Base-by-base conservation (phyloP, 2,329 filamentous ascomycete genomes). In the Sphaerulina populicola region DNA sequence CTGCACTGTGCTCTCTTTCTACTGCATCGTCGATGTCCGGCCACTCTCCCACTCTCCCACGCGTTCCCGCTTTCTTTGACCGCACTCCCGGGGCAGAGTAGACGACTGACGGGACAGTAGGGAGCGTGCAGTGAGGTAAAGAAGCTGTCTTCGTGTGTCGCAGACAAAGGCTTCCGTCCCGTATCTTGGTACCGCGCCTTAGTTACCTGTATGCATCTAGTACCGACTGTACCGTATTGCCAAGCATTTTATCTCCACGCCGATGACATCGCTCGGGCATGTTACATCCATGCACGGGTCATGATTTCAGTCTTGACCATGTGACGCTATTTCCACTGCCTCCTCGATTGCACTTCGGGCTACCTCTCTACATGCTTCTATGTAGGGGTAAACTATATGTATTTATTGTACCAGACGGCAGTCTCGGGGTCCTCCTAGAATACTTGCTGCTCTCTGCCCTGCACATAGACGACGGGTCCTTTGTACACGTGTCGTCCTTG, bases 401-500 rank as follows among this genome's bases (percentile, higher is more conserved):
- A 18, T 18, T 18, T 18, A 18, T 18, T 18, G 18, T 18, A 18
- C 18, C 18, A 18, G 18, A 18, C 18, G 30, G 30, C 8, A 33
- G 30, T 33, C 30, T 33, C 30, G 2, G 30, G 30, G 2, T 8
- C 30, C 8, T 12, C 38, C 11, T 21, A 40, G 38, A 40, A 40
- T 9, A 40, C 38, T 8, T 21, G 38, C n/a, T 40, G 14, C 38
- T 40, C 38, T 18, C 38, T 6, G 14, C 6, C 23, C 38, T 40
- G 38, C 6, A 40, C 38, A 23, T 21, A 21, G 7, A 40, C 64
- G n/a, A 60, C 59, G 2, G 59, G 59, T 1, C 56, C 50, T 11
- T 45, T 39, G 42, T 61, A 61, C 8, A 48, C 50, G n/a, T 56
- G 44, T 49, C 57, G 53, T 36, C 60, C 62, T 35, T 62, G 54